phyloP scores from a whole-genome alignment of 2,329 filamentous ascomycete species.

The Tolypocladium endophyticum region DNA sequence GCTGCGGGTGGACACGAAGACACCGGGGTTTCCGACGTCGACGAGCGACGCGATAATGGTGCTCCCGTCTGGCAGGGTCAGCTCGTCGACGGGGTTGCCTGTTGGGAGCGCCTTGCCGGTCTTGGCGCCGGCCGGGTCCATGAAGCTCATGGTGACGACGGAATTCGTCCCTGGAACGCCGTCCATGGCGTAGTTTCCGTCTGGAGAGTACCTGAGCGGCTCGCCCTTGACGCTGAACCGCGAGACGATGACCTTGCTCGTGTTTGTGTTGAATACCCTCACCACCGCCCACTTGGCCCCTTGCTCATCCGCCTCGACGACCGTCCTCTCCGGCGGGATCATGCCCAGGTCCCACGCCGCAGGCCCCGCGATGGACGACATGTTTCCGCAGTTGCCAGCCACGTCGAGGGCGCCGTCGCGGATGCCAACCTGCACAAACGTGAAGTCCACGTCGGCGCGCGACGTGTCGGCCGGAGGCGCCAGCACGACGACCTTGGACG shows the following conservation, averaged over 20 bases:
- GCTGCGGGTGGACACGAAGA: constrained; percentile 48
- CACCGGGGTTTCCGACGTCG: constrained; percentile 53
- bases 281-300: constrained; percentile 33
- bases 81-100: constrained; percentile 38
- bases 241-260: constrained; percentile 49
- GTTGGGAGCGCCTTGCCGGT: constrained; percentile 44
- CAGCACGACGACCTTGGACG: constrained; percentile 63
- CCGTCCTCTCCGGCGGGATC: constrained; percentile 1
- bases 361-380: constrained; percentile 57
- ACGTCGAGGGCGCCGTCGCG: constrained; percentile 50
- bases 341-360: constrained; percentile 21
- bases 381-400: constrained; percentile 67
- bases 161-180: constrained; percentile 51
- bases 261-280: constrained; percentile 62
- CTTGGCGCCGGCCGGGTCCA: constrained; percentile 51
- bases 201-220: constrained; percentile 12
- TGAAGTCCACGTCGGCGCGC: constrained; percentile 54
- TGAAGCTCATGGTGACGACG: constrained; percentile 48
- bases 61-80: constrained; percentile 25
- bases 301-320: constrained; percentile 8
- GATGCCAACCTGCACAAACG: constrained; percentile 60
- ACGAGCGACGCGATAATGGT: constrained; percentile 44
- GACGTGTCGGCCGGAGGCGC: constrained; percentile 32
- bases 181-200: constrained; percentile 50
- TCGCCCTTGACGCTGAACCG: constrained; percentile 40